Evolutionary conservation across 495 filamentous ascomycete species (phyloP).

Genomic region (Jackrogersella minutella): DNA sequence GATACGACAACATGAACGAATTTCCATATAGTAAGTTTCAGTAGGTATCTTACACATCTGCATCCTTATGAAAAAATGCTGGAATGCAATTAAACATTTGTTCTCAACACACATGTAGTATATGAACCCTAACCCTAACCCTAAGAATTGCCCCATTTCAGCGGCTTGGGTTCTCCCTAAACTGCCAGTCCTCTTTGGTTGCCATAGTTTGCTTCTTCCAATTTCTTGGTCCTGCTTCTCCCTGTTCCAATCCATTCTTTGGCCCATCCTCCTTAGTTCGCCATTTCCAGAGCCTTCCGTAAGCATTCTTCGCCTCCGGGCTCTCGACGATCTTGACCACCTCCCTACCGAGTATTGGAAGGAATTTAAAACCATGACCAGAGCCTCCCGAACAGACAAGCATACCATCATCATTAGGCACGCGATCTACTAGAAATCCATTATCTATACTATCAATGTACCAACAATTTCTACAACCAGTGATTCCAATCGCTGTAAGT

Average conservation of each 20-base stretch:
- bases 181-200: slow-evolving; percentile 18
- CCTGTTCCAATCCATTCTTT: slow-evolving; percentile 18
- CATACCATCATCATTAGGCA: slow-evolving; percentile 65
- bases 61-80: too few species aligned
- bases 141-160: neutral
- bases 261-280: neutral
- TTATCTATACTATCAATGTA: slow-evolving; percentile 65
- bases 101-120: too few species aligned
- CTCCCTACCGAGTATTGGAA: slow-evolving; percentile 74
- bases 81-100: too few species aligned
- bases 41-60: too few species aligned
- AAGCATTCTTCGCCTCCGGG: slow-evolving; percentile 9
- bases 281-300: slow-evolving; percentile 19
- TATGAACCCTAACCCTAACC: neutral
- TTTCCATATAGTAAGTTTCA: too few species aligned
- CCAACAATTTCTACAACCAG: slow-evolving; percentile 69
- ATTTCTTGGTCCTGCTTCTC: slow-evolving; percentile 21
- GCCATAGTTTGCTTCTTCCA: slow-evolving; percentile 25
- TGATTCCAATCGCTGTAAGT: slow-evolving; percentile 42
- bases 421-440: slow-evolving; percentile 73
- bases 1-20: neutral
- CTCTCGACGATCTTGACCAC: slow-evolving; percentile 60
- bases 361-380: slow-evolving; percentile 80
- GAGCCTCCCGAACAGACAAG: slow-evolving; percentile 77
- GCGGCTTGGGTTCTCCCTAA: neutral